A percentile compares a stretch with the other conserved stretches of the same genome.
These are phyloP conservation scores for Chrysanthemum lavandulifolium DNA, from an alignment of 129 eudicot species.

Conservation along the genomic window DNA sequence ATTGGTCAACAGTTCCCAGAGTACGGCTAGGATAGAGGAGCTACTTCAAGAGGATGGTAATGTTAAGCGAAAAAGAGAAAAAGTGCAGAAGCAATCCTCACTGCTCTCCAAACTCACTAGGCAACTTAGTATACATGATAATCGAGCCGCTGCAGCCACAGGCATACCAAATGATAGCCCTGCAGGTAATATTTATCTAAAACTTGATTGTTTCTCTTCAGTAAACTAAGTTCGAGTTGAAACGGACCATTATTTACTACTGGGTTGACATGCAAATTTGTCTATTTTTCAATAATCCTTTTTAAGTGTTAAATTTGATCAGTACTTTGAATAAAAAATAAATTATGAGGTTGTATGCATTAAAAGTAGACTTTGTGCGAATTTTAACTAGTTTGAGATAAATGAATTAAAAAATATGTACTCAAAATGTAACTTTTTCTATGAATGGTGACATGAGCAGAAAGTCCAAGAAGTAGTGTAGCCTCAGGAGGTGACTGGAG, in stretches of 20 bases:
- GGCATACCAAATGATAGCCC: slow-evolving; percentile 52
- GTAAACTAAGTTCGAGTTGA: neutral
- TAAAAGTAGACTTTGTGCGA: too few species aligned
- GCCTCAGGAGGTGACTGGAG: slow-evolving; percentile 96
- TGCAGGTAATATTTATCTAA: slow-evolving; percentile 45
- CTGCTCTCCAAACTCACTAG: slow-evolving; percentile 90
- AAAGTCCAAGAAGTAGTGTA: slow-evolving; percentile 70
- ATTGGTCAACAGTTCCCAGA: slow-evolving; percentile 62
- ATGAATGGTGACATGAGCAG: slow-evolving; percentile 39
- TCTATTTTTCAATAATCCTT: too few species aligned
- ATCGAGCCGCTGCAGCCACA: slow-evolving; percentile 84
- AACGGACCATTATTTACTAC: too few species aligned
- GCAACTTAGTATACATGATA: slow-evolving; percentile 89
- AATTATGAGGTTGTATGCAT: too few species aligned
- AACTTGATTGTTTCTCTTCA: neutral
- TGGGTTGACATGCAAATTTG: too few species aligned
- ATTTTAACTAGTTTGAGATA: too few species aligned
- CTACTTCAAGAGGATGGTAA: slow-evolving; percentile 94
- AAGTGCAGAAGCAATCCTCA: slow-evolving; percentile 79
- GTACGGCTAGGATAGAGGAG: slow-evolving; percentile 82
- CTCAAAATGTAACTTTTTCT: neutral
- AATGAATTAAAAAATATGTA: too few species aligned
- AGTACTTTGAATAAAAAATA: too few species aligned
- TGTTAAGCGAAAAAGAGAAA: slow-evolving; percentile 78
- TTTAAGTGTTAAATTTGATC: too few species aligned